phyloP scores from a whole-genome alignment of 148 eudicot species.

The Fagopyrum tataricum region DNA sequence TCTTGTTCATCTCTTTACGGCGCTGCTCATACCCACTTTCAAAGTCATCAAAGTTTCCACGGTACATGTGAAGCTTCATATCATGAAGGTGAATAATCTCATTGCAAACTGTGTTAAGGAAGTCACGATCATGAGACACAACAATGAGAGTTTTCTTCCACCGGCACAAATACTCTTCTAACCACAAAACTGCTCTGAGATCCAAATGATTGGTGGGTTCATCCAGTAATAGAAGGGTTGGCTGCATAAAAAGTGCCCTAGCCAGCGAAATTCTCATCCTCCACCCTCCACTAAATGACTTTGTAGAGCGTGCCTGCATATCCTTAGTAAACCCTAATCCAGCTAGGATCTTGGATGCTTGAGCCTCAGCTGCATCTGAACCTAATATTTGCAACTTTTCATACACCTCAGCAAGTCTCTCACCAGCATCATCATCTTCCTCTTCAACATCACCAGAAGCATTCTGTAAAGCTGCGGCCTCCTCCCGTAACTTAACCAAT shows the following conservation, averaged over 20 bases:
- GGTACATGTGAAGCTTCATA: conserved; percentile 57
- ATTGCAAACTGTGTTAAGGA: conserved; percentile 56
- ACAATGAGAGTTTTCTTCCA: conserved; percentile 74
- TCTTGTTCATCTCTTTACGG: conserved; percentile 54
- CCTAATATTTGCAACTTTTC: conserved; percentile 48
- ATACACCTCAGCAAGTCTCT: conserved; percentile 55
- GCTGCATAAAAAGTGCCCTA: conserved; percentile 66
- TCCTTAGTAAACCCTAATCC: conserved; percentile 64
- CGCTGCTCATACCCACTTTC: conserved; percentile 68
- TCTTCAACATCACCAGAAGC: conserved; percentile 26
- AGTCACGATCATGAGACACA: conserved; percentile 70
- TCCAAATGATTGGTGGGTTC: conserved; percentile 77
- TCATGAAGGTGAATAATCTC: conserved; percentile 72
- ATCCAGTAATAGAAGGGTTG: conserved; percentile 54
- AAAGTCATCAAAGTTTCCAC: conserved; percentile 64
- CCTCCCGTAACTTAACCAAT: conserved; percentile 44
- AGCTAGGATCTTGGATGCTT: conserved; percentile 69
- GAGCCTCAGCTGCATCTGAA: conserved; percentile 76
- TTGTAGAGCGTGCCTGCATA: conserved; percentile 54
- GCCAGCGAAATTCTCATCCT: conserved; percentile 70
- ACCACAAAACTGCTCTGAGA: conserved; percentile 67
- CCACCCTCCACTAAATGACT: conserved; percentile 75
- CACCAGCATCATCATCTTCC: conserved; percentile 36
- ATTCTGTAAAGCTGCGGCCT: conserved; percentile 44
- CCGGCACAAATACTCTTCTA: conserved; percentile 63